phyloP scores from a whole-genome alignment of 2,329 filamentous ascomycete species.

The Pseudogymnoascus sp. region DNA sequence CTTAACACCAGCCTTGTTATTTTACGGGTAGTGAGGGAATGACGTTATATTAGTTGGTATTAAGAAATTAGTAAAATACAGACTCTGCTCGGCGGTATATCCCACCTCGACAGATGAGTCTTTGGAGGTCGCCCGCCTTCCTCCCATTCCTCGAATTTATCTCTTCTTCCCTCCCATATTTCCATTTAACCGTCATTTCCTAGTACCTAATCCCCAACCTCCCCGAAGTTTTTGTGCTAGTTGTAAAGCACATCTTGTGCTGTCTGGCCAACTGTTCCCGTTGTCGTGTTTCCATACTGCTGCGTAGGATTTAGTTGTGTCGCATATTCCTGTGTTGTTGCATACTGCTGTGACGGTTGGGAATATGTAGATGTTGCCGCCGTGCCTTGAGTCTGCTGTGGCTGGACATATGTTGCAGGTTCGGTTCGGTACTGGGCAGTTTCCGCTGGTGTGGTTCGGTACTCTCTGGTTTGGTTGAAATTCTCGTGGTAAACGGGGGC shows the following conservation, averaged over 20 bases:
- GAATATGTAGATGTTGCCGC: background rate
- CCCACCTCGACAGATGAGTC: background rate
- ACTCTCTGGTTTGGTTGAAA: background rate
- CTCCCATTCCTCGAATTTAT: background rate
- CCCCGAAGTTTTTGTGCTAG: background rate
- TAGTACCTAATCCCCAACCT: background rate
- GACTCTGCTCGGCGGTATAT: background rate
- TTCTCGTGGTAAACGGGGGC: conserved; percentile 6
- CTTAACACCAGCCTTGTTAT: background rate
- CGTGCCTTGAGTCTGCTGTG: background rate
- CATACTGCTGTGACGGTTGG: background rate
- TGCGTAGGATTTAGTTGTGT: background rate
- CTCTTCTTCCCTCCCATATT: background rate
- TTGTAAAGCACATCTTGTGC: background rate
- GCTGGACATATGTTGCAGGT: background rate
- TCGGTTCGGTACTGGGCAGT: background rate
- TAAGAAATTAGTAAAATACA: conserved; percentile 10
- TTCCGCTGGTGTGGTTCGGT: background rate
- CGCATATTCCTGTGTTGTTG: background rate
- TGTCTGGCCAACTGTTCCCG: background rate
- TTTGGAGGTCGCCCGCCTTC: background rate
- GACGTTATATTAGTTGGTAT: background rate
- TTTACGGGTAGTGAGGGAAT: background rate
- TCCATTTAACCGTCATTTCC: background rate
- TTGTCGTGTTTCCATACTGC: background rate